phyloP scores from a whole-genome alignment of 768 basidiomycete genomes.

The Dentipellis sp. region DNA sequence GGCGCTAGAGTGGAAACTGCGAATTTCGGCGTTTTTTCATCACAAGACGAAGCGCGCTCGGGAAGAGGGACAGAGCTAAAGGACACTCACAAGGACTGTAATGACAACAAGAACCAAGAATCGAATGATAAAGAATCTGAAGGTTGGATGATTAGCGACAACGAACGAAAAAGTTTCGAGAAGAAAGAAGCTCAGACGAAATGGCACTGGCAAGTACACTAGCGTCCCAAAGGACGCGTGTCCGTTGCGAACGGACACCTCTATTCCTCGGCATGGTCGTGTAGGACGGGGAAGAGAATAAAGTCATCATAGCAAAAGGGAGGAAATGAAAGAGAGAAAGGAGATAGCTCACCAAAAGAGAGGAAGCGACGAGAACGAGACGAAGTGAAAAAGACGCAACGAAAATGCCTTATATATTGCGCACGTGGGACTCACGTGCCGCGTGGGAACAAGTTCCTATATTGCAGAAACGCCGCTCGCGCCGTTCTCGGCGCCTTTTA shows the following conservation, averaged over 20 bases:
- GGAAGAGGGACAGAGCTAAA: constrained; percentile 35
- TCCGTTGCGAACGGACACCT: constrained; percentile 74
- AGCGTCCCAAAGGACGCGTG: constrained; percentile 48
- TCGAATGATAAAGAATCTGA: background rate
- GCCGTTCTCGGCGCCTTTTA: background rate
- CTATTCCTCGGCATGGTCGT: constrained; percentile 84
- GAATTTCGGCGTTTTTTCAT: constrained; percentile 53
- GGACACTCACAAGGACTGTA: constrained; percentile 4
- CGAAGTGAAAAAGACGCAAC: background rate
- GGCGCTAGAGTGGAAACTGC: constrained; percentile 81
- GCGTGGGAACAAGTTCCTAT: background rate
- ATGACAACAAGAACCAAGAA: background rate
- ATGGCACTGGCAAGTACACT: constrained; percentile 88
- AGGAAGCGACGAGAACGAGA: background rate
- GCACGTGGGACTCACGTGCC: no score
- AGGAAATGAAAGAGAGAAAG: background rate
- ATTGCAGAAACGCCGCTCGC: no score
- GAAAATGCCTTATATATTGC: background rate
- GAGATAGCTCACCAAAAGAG: background rate
- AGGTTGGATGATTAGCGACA: background rate
- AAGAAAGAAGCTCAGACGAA: constrained; percentile 51
- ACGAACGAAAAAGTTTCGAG: background rate
- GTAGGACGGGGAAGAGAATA: constrained; percentile 89
- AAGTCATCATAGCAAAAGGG: constrained; percentile 42
- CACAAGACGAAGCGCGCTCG: constrained; percentile 1